Conservation (phyloP, 2,329 filamentous ascomycete species). For the Aspergillus sp. region DNA sequence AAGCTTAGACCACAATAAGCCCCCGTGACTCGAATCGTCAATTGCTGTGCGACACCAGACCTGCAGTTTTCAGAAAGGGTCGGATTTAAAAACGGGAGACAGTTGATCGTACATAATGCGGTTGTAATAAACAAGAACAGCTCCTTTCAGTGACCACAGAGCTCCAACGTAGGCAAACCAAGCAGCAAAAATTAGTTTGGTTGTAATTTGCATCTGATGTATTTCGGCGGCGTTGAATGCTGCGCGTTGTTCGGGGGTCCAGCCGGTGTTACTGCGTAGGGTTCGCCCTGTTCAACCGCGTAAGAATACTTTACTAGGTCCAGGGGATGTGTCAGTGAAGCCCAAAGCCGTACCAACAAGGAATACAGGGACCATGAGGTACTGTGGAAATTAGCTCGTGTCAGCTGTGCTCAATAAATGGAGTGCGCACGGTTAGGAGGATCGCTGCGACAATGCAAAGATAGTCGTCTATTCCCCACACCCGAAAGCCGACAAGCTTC, state of each 20-base stretch:
- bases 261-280: background rate
- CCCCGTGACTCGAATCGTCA: background rate
- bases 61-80: background rate
- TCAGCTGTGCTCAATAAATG: background rate
- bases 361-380: background rate
- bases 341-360: background rate
- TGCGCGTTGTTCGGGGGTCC: constrained; percentile 1
- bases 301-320: background rate
- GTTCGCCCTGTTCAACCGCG: background rate
- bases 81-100: background rate
- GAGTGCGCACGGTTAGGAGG: background rate
- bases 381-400: background rate
- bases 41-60: background rate
- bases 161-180: background rate
- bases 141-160: constrained; percentile 2
- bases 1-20: background rate
- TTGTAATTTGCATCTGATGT: background rate
- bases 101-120: background rate
- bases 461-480: constrained; percentile 3
- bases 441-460: constrained; percentile 1
- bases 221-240: background rate
- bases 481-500: background rate
- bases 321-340: background rate
- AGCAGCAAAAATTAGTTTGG: background rate
- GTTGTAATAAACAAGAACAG: constrained; percentile 1